Conservation (phyloP, 2,329 filamentous ascomycete genomes). For the Neoascochyta sp. region DNA sequence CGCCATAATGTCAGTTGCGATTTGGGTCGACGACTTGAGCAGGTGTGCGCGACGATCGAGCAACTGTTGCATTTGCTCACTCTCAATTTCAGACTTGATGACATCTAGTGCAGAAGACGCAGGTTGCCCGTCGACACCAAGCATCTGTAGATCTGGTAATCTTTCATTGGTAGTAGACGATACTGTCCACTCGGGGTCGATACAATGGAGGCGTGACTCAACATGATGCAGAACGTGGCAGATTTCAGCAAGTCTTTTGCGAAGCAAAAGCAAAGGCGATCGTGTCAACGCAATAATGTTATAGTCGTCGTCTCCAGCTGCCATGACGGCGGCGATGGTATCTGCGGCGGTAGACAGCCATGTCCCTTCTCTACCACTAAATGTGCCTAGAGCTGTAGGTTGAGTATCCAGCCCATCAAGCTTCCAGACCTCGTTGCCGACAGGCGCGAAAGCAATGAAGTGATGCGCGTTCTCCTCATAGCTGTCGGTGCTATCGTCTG, state of each 20-base stretch:
- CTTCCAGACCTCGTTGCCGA: slow-evolving; percentile 74
- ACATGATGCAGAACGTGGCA: slow-evolving; percentile 44
- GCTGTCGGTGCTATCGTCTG: slow-evolving; percentile 43
- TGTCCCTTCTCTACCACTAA: slow-evolving; percentile 40
- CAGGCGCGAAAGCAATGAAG: slow-evolving; percentile 84
- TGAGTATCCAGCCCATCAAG: slow-evolving; percentile 77
- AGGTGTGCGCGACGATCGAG: slow-evolving; percentile 16
- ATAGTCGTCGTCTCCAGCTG: slow-evolving; percentile 65
- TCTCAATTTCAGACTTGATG: slow-evolving; percentile 15
- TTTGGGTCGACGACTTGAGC: slow-evolving; percentile 22
- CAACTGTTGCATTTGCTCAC: slow-evolving; percentile 17
- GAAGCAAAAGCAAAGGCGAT: slow-evolving; percentile 56
- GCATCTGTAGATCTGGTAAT: slow-evolving; percentile 10
- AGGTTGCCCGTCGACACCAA: slow-evolving; percentile 13
- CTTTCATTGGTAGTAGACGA: slow-evolving; percentile 33
- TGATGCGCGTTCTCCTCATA: slow-evolving; percentile 68
- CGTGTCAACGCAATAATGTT: slow-evolving; percentile 72
- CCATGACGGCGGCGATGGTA: slow-evolving; percentile 65
- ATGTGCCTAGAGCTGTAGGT: slow-evolving; percentile 58
- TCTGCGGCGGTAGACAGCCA: slow-evolving; percentile 66
- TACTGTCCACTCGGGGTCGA: slow-evolving; percentile 45
- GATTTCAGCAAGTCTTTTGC: slow-evolving; percentile 43
- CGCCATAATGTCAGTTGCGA: slow-evolving; percentile 42
- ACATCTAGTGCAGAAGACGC: slow-evolving; percentile 10
- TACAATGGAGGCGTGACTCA: slow-evolving; percentile 39